Percentiles rank a stretch among this genome's conserved stretches.
phyloP scores from a whole-genome alignment of 2,329 filamentous ascomycete species.

The Aspergillus ochraceoroseus region DNA sequence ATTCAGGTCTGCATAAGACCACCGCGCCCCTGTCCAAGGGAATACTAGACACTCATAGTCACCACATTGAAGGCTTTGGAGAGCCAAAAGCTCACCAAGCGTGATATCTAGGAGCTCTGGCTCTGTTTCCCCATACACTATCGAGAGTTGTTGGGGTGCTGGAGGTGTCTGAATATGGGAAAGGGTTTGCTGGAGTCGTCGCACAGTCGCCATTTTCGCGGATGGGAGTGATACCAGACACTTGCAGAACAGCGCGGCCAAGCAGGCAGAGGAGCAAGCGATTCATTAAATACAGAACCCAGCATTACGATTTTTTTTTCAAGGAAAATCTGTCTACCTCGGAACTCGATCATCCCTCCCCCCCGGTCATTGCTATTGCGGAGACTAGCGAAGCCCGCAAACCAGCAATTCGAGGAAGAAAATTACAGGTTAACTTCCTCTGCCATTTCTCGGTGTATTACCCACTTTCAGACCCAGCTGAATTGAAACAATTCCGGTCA shows the following conservation, averaged over 20 bases:
- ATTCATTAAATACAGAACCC: slow-evolving; percentile 12
- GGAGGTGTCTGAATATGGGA: slow-evolving; percentile 26
- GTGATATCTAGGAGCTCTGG: slow-evolving; percentile 67
- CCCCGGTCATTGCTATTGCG: not conserved
- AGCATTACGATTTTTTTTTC: not conserved
- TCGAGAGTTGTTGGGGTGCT: slow-evolving; percentile 39
- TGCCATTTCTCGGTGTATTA: slow-evolving; percentile 1
- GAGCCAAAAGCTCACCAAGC: slow-evolving; percentile 65
- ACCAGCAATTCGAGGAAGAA: not conserved
- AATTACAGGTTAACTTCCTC: slow-evolving; percentile 2
- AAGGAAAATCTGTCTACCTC: slow-evolving; percentile 6
- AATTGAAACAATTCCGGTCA: not conserved
- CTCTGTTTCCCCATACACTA: slow-evolving; percentile 64
- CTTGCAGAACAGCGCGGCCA: not conserved
- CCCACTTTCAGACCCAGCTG: slow-evolving; percentile 4
- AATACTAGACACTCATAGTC: slow-evolving; percentile 65
- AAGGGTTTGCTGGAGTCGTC: slow-evolving; percentile 30
- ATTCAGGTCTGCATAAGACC: slow-evolving; percentile 64
- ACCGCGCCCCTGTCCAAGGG: slow-evolving; percentile 69
- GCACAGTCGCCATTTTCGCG: slow-evolving; percentile 26
- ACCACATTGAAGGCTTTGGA: slow-evolving; percentile 63
- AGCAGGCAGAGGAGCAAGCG: not conserved
- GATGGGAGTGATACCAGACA: not conserved
- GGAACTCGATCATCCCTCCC: slow-evolving; percentile 1
- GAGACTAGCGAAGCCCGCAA: slow-evolving; percentile 6